phyloP scores from a whole-genome alignment of 192 early-diverging fungal species.

The Linnemannia elongata region DNA sequence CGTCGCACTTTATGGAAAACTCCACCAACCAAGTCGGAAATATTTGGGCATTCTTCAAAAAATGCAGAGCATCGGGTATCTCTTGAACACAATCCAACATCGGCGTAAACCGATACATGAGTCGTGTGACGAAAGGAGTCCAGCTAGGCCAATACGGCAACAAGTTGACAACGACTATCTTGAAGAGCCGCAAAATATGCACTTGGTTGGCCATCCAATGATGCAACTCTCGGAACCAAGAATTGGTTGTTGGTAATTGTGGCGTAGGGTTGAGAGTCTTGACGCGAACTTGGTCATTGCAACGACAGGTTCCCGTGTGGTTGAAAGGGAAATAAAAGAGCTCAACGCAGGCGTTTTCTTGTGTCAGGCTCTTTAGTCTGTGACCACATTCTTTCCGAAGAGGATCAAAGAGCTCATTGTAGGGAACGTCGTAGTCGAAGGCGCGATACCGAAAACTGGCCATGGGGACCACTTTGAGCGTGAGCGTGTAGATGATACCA shows the following conservation, averaged over 20 bases:
- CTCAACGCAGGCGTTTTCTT: conserved; percentile 9
- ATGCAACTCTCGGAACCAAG: conserved; percentile 9
- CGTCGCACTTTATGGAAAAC: conserved; percentile 16
- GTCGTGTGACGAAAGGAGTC: conserved; percentile 12
- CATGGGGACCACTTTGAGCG: conserved; percentile 25
- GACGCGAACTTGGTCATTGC: conserved; percentile 9
- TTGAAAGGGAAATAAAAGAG: conserved; percentile 20
- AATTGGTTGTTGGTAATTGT: not conserved
- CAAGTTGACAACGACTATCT: conserved; percentile 1
- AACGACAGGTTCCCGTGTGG: conserved; percentile 10
- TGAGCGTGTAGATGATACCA: conserved; percentile 44
- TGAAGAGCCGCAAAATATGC: not conserved
- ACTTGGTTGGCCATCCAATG: conserved; percentile 3
- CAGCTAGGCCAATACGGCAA: conserved; percentile 10
- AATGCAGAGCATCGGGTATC: conserved; percentile 16
- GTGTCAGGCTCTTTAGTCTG: conserved; percentile 5
- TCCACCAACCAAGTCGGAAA: conserved; percentile 12
- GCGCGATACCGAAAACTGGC: not conserved
- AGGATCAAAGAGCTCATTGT: conserved; percentile 16
- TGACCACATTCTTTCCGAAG: conserved; percentile 12
- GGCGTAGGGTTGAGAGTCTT: conserved; percentile 18
- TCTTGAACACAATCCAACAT: conserved; percentile 17
- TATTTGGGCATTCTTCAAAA: conserved; percentile 1
- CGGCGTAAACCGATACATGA: conserved; percentile 1
- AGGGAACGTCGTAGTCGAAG: conserved; percentile 9